Conservation (phyloP, 306 rosid species). For the Trichosanthes truncata region DNA sequence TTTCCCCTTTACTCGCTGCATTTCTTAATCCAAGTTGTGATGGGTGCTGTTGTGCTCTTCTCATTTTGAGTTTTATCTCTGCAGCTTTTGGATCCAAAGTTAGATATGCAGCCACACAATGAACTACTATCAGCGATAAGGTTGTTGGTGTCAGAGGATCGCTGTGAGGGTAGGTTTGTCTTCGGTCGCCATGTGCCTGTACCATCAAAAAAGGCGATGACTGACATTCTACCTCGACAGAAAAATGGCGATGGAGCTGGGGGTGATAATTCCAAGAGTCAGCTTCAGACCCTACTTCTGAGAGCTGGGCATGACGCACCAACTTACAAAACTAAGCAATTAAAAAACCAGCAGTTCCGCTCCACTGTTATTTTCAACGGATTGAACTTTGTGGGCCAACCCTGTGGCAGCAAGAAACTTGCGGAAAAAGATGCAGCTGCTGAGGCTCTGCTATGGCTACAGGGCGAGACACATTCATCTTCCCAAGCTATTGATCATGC, state of each 20-base stretch:
- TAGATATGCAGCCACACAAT: constrained; percentile 38
- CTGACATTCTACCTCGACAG: constrained; percentile 10
- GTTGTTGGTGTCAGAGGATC: constrained; percentile 77
- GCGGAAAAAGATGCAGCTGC: constrained; percentile 86
- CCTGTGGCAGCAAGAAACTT: constrained; percentile 53
- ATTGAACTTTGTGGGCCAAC: constrained; percentile 61
- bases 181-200: constrained; percentile 41
- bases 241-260: constrained; percentile 18
- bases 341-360: constrained; percentile 60
- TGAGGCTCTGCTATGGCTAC: constrained; percentile 78
- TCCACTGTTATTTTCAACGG: constrained; percentile 83
- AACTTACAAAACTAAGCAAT: constrained; percentile 62
- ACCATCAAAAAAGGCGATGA: constrained; percentile 32
- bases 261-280: constrained; percentile 48
- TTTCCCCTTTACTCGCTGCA: not conserved
- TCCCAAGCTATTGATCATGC: constrained; percentile 35
- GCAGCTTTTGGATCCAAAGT: constrained; percentile 78
- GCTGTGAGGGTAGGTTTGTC: constrained; percentile 73
- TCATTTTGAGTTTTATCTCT: constrained; percentile 11
- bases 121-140: constrained; percentile 72
- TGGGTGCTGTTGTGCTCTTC: constrained; percentile 1
- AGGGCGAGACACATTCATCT: constrained; percentile 54
- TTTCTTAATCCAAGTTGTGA: not conserved
- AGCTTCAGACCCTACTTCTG: constrained; percentile 60
- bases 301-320: constrained; percentile 77